A percentile compares a stretch with the other conserved stretches of the same genome.
Evolutionary conservation across 140 eudicot genomes (phyloP).

Genomic region (Artemisia princeps): DNA sequence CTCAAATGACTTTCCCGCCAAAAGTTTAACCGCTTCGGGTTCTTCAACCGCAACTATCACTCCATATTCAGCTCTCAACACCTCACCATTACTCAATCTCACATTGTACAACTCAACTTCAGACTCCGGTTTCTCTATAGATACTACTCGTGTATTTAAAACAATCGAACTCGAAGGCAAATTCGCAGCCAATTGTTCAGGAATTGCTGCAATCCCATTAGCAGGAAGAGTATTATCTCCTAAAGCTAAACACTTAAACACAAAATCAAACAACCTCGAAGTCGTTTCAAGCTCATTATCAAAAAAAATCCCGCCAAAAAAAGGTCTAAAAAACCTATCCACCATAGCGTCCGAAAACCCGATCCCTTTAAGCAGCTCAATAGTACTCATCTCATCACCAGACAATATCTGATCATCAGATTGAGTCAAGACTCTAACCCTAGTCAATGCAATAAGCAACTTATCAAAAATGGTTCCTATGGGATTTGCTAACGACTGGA

Average conservation of each 20-base stretch:
- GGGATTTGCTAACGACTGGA: slow-evolving; percentile 56
- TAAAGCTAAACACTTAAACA: slow-evolving; percentile 74
- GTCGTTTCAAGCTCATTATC: slow-evolving; percentile 74
- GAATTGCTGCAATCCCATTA: slow-evolving; percentile 77
- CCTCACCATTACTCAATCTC: slow-evolving; percentile 49
- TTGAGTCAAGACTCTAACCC: slow-evolving; percentile 53
- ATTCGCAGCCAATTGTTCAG: slow-evolving; percentile 65
- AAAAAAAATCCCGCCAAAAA: slow-evolving; percentile 85
- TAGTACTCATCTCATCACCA: slow-evolving; percentile 42
- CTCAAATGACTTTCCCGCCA: slow-evolving; percentile 41
- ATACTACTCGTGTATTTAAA: slow-evolving; percentile 48
- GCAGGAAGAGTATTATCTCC: slow-evolving; percentile 87
- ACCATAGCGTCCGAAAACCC: slow-evolving; percentile 63
- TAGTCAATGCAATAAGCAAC: slow-evolving; percentile 50
- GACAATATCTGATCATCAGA: slow-evolving; percentile 58
- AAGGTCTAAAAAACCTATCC: slow-evolving; percentile 78
- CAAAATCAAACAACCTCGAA: slow-evolving; percentile 70
- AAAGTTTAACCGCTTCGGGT: slow-evolving; percentile 58
- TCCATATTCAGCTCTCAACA: slow-evolving; percentile 52
- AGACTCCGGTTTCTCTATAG: slow-evolving; percentile 36
- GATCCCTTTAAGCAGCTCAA: slow-evolving; percentile 34
- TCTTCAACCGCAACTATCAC: slow-evolving; percentile 82
- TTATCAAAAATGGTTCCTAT: slow-evolving; percentile 71
- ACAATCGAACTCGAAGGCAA: slow-evolving; percentile 46
- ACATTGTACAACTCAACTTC: slow-evolving; percentile 15